Base-by-base conservation (phyloP, 176 grass and related monocot species). In the Hordeum marinum region DNA sequence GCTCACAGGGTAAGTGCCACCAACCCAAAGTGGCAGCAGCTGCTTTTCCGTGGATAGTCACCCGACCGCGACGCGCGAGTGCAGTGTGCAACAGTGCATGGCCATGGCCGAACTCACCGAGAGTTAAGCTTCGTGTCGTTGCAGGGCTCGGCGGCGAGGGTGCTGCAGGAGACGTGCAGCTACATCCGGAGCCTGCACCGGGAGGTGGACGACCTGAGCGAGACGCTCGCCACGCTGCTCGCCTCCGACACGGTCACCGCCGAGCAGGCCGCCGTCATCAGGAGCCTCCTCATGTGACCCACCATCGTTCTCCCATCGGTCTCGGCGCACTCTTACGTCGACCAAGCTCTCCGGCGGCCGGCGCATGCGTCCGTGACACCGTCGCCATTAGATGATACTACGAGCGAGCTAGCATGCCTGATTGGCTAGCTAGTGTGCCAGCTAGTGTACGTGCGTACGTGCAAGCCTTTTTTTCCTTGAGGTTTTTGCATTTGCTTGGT, bases 111-210 rank as follows among this genome's bases (percentile, higher is more conserved):
- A 2, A 40, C 7, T 40, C 39, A 57, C 52, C 20, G 52, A 57
- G 52, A 57, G 18, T 15, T 66, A 9, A 31, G 29, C 29, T 72
- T 72, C 7, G 69, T 26, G 0, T 15, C 50, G 14, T 74, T 82
- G 73, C 83, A 96, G 94, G 94, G 50, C 3, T 90, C 94, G 42
- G 81, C 91, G 55, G 76, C 87, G 25, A 85, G 70, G 81, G 89
- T 96, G 75, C 45, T 96, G 74, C 91, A 94, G 82, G 94, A 96
- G 59, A 96, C 94, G 29, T 94, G 94, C 79, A 96, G 79, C 84
- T 96, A 94, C 84, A 94, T 96, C 64, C 91, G 89, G 72, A 93
- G 83, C 74, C 92, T 96, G 75, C 94, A 96, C 73, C 89, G 87
- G 86, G 94, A 96, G 63, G 85, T 91, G 59, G 91, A 91, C 72